Evolutionary conservation across 768 basidiomycete genomes (phyloP).

Genomic region (Zangia roseola): DNA sequence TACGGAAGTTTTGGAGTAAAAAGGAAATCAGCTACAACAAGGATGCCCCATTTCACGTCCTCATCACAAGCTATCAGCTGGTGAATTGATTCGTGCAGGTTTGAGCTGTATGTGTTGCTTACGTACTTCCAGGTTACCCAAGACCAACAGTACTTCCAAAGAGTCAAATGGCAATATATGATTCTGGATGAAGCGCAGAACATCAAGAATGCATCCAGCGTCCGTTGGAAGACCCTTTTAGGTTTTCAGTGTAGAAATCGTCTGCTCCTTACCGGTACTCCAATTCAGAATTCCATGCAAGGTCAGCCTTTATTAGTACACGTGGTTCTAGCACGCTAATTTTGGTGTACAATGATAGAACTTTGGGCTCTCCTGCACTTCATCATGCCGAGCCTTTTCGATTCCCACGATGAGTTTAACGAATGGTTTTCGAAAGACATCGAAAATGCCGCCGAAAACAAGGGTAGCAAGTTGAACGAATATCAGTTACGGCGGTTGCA

Average conservation of each 20-base stretch:
- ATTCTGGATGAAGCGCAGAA: conserved; percentile 99
- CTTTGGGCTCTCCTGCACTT: conserved; percentile 98
- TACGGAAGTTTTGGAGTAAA: conserved; percentile 97
- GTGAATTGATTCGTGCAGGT: conserved; percentile 41
- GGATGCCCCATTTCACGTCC: conserved; percentile 93
- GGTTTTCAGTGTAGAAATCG: conserved; percentile 96
- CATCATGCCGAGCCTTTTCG: conserved; percentile 99
- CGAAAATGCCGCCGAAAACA: conserved; percentile 91
- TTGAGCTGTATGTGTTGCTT: not conserved
- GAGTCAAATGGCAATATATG: conserved; percentile 99
- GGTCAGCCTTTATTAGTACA: conserved; percentile 45
- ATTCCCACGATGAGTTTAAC: conserved; percentile 98
- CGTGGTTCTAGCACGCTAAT: conserved; percentile 2
- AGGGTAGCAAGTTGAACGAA: conserved; percentile 88
- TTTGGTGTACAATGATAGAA: conserved; percentile 47
- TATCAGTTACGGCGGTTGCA: conserved; percentile 93
- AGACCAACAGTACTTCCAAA: conserved; percentile 97
- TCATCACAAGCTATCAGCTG: conserved; percentile 96
- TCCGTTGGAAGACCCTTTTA: conserved; percentile 95
- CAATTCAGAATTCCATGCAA: conserved; percentile 99
- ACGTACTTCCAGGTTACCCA: conserved; percentile 68
- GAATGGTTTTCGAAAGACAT: conserved; percentile 99
- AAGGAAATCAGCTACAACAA: conserved; percentile 95
- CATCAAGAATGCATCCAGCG: conserved; percentile 96
- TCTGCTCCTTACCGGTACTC: conserved; percentile 92